phyloP scores from a whole-genome alignment of 2,329 filamentous ascomycete genomes.

The Fusarium sp. region DNA sequence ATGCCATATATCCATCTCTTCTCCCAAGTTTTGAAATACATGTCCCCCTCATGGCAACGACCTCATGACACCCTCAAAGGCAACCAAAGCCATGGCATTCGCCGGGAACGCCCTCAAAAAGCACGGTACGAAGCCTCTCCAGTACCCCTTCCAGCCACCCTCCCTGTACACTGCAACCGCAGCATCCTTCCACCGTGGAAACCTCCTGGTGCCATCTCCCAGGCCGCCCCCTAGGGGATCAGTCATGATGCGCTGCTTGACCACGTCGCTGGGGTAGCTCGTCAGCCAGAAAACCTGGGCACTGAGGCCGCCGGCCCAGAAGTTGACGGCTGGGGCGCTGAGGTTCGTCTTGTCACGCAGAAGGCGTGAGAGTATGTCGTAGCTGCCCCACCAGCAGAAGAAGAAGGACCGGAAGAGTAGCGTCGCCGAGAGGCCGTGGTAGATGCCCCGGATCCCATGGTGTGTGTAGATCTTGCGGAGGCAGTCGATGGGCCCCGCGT shows the following conservation, averaged over 20 bases:
- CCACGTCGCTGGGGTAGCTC: slow-evolving; percentile 91
- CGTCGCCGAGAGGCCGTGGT: slow-evolving; percentile 88
- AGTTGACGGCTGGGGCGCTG: slow-evolving; percentile 87
- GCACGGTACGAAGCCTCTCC: slow-evolving; percentile 94
- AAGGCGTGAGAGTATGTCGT: slow-evolving; percentile 84
- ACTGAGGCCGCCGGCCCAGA: slow-evolving; percentile 95
- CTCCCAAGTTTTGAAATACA: no score
- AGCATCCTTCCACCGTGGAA: slow-evolving; percentile 84
- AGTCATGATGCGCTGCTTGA: slow-evolving; percentile 98
- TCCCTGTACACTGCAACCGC: slow-evolving; percentile 84
- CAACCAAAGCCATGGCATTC: slow-evolving; percentile 93
- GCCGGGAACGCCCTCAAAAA: slow-evolving; percentile 95
- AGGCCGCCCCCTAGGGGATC: slow-evolving; percentile 84
- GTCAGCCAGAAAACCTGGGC: slow-evolving; percentile 97
- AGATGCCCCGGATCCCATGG: slow-evolving; percentile 86
- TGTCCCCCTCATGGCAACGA: slow-evolving; percentile 61
- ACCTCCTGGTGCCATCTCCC: slow-evolving; percentile 77
- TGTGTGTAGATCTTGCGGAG: slow-evolving; percentile 76
- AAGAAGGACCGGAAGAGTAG: slow-evolving; percentile 93
- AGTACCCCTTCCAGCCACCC: slow-evolving; percentile 84
- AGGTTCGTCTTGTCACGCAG: slow-evolving; percentile 78
- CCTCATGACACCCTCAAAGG: slow-evolving; percentile 94
- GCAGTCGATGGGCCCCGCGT: slow-evolving; percentile 91
- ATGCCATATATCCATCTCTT: background rate
- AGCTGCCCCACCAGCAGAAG: slow-evolving; percentile 98